These are phyloP conservation scores for Zostera marina DNA, from an alignment of 116 monocot genomes.

Conservation along the genomic window DNA sequence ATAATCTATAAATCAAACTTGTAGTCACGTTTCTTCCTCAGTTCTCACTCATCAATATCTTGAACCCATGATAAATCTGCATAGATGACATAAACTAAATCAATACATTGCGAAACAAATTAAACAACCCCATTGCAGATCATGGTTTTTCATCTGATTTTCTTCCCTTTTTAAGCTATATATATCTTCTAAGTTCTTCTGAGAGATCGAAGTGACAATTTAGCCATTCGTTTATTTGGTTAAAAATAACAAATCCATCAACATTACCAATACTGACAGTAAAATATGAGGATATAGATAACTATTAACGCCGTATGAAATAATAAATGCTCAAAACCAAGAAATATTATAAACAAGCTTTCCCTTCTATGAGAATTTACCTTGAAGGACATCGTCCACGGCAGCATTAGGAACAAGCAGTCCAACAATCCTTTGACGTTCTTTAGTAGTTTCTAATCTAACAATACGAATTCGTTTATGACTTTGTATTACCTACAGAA, in stretches of 20 bases:
- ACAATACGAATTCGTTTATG: conserved; percentile 80
- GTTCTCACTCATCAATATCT: background rate
- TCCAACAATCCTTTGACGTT: conserved; percentile 64
- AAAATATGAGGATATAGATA: no score
- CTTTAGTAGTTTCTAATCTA: conserved; percentile 67
- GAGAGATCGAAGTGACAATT: no score
- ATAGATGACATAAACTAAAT: background rate
- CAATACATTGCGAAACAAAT: background rate
- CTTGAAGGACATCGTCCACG: conserved; percentile 84
- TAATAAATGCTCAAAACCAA: background rate
- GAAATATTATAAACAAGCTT: background rate
- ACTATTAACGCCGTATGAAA: no score
- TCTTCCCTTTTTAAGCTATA: no score
- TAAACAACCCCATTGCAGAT: background rate
- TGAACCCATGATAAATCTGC: conserved; percentile 2
- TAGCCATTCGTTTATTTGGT: no score
- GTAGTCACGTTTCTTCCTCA: background rate
- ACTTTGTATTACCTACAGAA: conserved; percentile 50
- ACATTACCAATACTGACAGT: no score
- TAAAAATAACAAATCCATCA: no score
- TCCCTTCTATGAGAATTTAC: conserved; percentile 16
- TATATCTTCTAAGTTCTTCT: no score
- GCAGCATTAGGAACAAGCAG: conserved; percentile 87
- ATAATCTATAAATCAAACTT: background rate
- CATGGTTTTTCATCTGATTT: background rate